These are phyloP conservation scores for Yarrowia sp. DNA, from an alignment of 805 yeast species.

Conservation along the genomic window DNA sequence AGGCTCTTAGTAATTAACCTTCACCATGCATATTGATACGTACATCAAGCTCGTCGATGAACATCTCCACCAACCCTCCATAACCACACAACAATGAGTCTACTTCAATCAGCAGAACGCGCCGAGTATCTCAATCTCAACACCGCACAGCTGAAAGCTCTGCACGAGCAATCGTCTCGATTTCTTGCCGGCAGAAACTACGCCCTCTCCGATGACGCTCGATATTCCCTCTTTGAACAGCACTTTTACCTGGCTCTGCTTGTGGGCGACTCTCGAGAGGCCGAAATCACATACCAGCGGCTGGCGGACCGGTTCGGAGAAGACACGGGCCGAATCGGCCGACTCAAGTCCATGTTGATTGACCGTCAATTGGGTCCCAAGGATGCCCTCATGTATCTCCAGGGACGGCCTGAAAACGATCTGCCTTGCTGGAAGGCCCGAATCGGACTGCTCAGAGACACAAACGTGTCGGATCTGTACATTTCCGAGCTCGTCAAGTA, in stretches of 20 bases:
- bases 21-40: neutral
- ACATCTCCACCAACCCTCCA: neutral
- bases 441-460: constrained; percentile 35
- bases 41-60: neutral
- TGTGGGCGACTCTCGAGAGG: constrained; percentile 67
- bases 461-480: constrained; percentile 44
- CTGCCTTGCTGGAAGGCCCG: constrained; percentile 38
- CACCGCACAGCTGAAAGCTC: constrained; percentile 48
- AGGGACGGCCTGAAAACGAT: constrained; percentile 37
- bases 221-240: constrained; percentile 63
- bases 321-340: constrained; percentile 54
- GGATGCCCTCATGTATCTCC: constrained; percentile 43
- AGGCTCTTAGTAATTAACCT: neutral
- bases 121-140: constrained; percentile 47
- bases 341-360: constrained; percentile 54
- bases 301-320: constrained; percentile 65
- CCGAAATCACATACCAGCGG: constrained; percentile 61
- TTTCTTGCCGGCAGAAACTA: constrained; percentile 41
- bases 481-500: constrained; percentile 54
- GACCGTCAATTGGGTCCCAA: constrained; percentile 52
- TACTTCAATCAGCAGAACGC: constrained; percentile 7
- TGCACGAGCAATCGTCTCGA: constrained; percentile 44
- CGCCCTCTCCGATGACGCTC: constrained; percentile 43
- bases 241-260: constrained; percentile 64
- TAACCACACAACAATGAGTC: neutral